Percentiles rank a stretch among this genome's conserved stretches.
These are phyloP conservation scores for Lasiodiplodia theobromae DNA, from an alignment of 2,329 filamentous ascomycete species.

Conservation along the genomic window DNA sequence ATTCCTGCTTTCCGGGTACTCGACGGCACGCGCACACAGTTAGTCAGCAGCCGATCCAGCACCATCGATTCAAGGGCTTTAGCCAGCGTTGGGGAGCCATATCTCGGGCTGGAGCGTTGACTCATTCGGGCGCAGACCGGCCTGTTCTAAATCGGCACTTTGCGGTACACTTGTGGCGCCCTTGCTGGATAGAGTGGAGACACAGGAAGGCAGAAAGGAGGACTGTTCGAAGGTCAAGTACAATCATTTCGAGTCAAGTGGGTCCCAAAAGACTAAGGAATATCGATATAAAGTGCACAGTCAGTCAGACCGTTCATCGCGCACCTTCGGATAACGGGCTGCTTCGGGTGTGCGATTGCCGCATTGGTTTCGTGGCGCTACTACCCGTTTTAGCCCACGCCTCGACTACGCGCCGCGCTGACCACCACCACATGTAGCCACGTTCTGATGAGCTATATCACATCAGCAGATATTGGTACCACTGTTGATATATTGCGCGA, in stretches of 20 bases:
- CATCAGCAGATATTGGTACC: neutral
- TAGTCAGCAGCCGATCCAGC: too few relatives aligned
- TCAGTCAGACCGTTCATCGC: neutral
- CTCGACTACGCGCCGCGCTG: neutral
- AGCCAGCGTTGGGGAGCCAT: neutral
- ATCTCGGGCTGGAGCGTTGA: neutral
- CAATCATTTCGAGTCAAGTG: too few relatives aligned
- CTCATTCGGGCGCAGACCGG: neutral
- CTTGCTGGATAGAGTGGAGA: neutral
- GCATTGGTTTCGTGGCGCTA: neutral
- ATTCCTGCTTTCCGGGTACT: too few relatives aligned
- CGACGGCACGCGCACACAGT: too few relatives aligned
- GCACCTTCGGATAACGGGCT: neutral
- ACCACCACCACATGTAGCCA: neutral
- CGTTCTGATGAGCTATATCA: neutral
- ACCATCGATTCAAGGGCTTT: neutral
- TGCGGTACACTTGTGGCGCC: constrained; percentile 2
- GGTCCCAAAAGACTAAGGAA: too few relatives aligned
- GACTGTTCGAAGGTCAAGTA: neutral
- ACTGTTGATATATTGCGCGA: neutral
- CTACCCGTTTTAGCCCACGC: neutral
- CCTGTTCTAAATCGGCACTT: neutral
- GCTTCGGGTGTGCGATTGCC: neutral
- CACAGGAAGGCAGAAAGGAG: neutral
- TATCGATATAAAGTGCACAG: neutral